Base-by-base conservation (phyloP, 1,139 yeast genomes). In the Geotrichum carabidarum region DNA sequence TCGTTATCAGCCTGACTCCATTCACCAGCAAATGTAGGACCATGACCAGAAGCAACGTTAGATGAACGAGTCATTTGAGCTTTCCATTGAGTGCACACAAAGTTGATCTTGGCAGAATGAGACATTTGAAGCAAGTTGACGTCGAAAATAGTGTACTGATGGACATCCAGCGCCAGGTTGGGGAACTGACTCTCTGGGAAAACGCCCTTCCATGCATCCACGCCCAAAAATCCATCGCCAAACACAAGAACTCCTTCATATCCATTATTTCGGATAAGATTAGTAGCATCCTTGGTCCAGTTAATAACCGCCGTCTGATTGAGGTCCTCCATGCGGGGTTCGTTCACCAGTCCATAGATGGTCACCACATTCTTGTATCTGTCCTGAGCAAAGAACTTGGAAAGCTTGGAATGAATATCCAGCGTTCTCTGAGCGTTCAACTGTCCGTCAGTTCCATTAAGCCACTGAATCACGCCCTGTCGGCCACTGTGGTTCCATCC, bases 1-100 rank as follows among this genome's bases (percentile, higher is more conserved):
- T 90, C 97, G n/a, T 94, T 89, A 64, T 89, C 79, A 1, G 96
- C 96, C 45, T 90, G 96, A 43, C 90, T 78, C 84, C 89, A 90
- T 74, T 90, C 96, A 59, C 96, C 97, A 54, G 81, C 78, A 49
- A 89, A 77, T 51, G 81, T 81, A 76, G 56, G 69, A 56, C 73
- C 93, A 79, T 52, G 87, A 82, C 63, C 77, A 70, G 48, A 71
- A 53, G 53, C 82, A 62, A 64, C 81, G 85, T 49, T 80, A 74
- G 63, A 79, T 78, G 64, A 84, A 71, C 55, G 69, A 52, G 63
- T 79, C 71, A 55, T 72, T 62, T 62, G 85, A 70, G 67, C 81
- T 81, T 51, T 74, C 82, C 57, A 78, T 68, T 57, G 82, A 68
- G 75, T 48, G 59, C 73, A 70, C 17, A 64, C 66, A 54, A 62